A percentile compares a stretch with the other conserved stretches of the same genome.
Evolutionary conservation across 139 green algal genomes (phyloP).

Genomic region (Raphidocelis subcapitata): DNA sequence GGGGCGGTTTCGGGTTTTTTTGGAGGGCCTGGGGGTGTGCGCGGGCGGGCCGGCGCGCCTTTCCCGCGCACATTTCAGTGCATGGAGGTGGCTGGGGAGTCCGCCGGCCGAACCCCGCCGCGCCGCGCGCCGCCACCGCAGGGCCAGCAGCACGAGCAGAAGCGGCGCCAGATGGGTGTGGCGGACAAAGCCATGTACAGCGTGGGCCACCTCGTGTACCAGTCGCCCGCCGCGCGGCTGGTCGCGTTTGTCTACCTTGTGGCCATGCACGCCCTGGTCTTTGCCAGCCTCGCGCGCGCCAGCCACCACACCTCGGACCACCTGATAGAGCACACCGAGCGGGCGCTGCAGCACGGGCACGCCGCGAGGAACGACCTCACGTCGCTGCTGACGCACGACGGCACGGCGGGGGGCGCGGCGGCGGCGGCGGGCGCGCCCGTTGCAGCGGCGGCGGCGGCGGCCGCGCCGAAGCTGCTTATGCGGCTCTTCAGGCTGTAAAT

Average conservation of each 20-base stretch:
- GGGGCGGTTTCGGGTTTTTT: not conserved
- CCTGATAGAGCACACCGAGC: conserved; percentile 18
- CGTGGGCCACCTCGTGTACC: conserved; percentile 62
- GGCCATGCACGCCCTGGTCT: conserved; percentile 81
- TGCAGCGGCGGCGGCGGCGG: not conserved
- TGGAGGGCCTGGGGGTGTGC: no score
- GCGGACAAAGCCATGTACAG: conserved; percentile 41
- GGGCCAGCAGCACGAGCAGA: conserved; percentile 29
- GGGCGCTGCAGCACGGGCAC: conserved; percentile 11
- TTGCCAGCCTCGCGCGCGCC: conserved; percentile 56
- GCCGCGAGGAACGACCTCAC: conserved; percentile 23
- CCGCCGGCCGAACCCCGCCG: no score
- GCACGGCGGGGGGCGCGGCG: not conserved
- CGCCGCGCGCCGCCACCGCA: conserved; percentile 16
- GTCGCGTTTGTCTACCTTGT: conserved; percentile 87
- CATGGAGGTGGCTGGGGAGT: conserved; percentile 24
- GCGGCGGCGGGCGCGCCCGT: not conserved
- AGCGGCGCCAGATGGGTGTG: conserved; percentile 26
- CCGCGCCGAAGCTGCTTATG: not conserved
- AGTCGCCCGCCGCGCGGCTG: conserved; percentile 52
- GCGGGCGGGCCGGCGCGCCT: conserved; percentile 10
- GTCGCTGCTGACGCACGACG: conserved; percentile 19
- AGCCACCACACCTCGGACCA: conserved; percentile 32
- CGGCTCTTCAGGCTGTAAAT: no score
- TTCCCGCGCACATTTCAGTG: conserved; percentile 46